Conservation (phyloP, 805 yeast genomes). For the Vanderwaltozyma tropicalis region DNA sequence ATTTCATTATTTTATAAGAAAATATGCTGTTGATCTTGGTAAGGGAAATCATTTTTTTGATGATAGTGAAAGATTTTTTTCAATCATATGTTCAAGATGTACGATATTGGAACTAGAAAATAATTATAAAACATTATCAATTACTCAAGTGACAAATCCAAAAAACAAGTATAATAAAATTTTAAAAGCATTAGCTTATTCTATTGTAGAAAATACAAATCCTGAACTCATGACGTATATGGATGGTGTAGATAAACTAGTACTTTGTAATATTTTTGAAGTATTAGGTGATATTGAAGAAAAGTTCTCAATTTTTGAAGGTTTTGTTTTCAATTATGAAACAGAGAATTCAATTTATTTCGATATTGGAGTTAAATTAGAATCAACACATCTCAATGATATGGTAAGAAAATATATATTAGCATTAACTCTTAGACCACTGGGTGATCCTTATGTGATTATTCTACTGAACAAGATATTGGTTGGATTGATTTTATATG, state of each 20-base stretch:
- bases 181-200: slow-evolving; percentile 9
- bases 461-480: slow-evolving; percentile 31
- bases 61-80: slow-evolving; percentile 9
- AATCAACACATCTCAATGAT: slow-evolving; percentile 18
- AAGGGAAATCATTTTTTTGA: slow-evolving; percentile 1
- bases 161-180: slow-evolving; percentile 5
- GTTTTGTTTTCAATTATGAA: slow-evolving; percentile 10
- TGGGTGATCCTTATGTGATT: slow-evolving; percentile 32
- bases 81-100: slow-evolving; percentile 9
- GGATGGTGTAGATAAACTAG: slow-evolving; percentile 1
- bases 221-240: slow-evolving; percentile 5
- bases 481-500: slow-evolving; percentile 35
- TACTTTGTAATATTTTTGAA: slow-evolving; percentile 11
- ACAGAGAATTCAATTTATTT: background rate
- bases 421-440: slow-evolving; percentile 25
- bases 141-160: background rate
- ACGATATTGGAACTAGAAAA: slow-evolving; percentile 6
- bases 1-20: slow-evolving; percentile 9
- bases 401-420: slow-evolving; percentile 33
- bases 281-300: slow-evolving; percentile 12
- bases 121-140: background rate
- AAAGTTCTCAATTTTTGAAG: slow-evolving; percentile 10
- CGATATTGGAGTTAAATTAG: slow-evolving; percentile 6
- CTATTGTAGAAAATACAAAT: slow-evolving; percentile 9
- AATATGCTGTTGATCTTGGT: background rate